Conservation (phyloP, 768 basidiomycete genomes). For the Psilocybe cyanescens region DNA sequence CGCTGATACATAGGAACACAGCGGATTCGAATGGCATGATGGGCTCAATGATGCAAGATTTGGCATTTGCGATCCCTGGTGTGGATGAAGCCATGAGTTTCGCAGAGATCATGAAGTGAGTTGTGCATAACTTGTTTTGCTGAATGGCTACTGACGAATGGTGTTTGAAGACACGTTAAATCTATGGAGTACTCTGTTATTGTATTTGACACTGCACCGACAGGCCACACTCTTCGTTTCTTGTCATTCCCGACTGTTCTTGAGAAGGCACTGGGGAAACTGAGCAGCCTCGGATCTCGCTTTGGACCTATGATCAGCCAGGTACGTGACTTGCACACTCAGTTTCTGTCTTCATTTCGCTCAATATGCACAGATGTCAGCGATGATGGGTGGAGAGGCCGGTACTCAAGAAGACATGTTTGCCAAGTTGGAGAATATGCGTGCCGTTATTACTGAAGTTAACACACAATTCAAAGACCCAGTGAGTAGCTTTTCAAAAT, state of each 20-base stretch:
- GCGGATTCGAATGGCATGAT: conserved; percentile 93
- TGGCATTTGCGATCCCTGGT: conserved; percentile 98
- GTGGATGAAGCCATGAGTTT: conserved; percentile 99
- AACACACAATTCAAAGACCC: conserved; percentile 99
- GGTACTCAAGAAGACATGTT: conserved; percentile 98
- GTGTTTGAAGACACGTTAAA: conserved; percentile 84
- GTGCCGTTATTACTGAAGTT: conserved; percentile 95
- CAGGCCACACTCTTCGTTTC: conserved; percentile 97
- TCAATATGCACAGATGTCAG: conserved; percentile 69
- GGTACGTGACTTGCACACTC: conserved; percentile 31
- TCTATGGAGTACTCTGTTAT: conserved; percentile 99
- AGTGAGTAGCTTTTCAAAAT: conserved; percentile 46
- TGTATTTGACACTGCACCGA: conserved; percentile 98
- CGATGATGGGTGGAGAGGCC: conserved; percentile 93
- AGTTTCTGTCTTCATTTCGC: not conserved
- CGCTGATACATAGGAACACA: conserved; percentile 30
- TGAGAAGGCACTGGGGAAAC: conserved; percentile 95
- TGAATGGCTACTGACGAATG: conserved; percentile 8
- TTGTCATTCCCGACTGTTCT: conserved; percentile 98
- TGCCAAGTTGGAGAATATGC: conserved; percentile 96
- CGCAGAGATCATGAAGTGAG: conserved; percentile 99
- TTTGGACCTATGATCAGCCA: conserved; percentile 98
- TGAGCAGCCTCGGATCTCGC: conserved; percentile 89
- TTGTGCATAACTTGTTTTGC: conserved; percentile 8
- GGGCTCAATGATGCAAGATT: conserved; percentile 99